Conservation (phyloP, 1,139 yeast genomes). For the Pichia sp. region DNA sequence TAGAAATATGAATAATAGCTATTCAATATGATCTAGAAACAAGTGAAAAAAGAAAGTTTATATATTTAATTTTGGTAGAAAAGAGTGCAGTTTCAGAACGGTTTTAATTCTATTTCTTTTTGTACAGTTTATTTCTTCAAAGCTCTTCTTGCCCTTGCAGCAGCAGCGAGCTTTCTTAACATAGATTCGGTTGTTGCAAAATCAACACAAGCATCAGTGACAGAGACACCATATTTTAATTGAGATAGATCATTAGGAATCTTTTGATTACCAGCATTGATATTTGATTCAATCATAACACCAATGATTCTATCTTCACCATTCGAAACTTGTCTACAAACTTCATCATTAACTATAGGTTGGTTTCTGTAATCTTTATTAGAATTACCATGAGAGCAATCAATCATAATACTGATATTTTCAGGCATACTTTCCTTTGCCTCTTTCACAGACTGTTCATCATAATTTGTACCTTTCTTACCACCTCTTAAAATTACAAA, state of each 20-base stretch:
- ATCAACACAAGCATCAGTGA: conserved; percentile 93
- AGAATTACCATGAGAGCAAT: conserved; percentile 97
- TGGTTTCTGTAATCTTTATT: conserved; percentile 90
- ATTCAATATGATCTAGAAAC: too few relatives aligned
- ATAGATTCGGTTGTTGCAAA: conserved; percentile 85
- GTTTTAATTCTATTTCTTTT: too few relatives aligned
- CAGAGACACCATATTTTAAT: conserved; percentile 90
- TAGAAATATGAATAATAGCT: too few relatives aligned
- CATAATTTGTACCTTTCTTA: conserved; percentile 87
- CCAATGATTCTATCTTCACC: conserved; percentile 84
- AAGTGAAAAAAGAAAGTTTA: too few relatives aligned
- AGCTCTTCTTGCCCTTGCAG: conserved; percentile 76
- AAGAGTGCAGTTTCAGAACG: too few relatives aligned
- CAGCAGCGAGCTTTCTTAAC: conserved; percentile 69
- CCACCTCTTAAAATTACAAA: conserved; percentile 94
- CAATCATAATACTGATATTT: conserved; percentile 70
- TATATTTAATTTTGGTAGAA: too few relatives aligned
- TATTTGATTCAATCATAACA: conserved; percentile 92
- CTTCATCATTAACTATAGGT: conserved; percentile 74
- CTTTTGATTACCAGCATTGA: conserved; percentile 86
- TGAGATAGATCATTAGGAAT: conserved; percentile 68
- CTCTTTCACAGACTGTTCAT: conserved; percentile 63
- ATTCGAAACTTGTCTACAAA: conserved; percentile 69
- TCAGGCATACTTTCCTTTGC: conserved; percentile 59
- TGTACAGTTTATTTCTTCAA: conserved; percentile 1